Base-by-base conservation (phyloP, 2,329 filamentous ascomycete species). In the Exophiala phaeomuriformis region DNA sequence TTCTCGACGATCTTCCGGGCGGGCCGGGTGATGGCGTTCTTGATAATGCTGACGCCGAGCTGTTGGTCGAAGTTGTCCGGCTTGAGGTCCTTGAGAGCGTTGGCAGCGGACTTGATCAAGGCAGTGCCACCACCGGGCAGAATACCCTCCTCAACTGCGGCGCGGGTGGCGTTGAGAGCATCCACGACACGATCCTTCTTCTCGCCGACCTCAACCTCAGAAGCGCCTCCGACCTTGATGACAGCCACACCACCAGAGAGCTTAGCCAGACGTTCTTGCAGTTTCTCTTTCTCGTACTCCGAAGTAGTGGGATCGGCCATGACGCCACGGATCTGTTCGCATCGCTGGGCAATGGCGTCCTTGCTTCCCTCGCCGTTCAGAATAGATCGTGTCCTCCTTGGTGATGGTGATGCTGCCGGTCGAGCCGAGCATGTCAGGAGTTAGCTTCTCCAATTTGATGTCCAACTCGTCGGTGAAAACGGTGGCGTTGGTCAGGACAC, bases 141-240 rank as follows among this genome's bases (percentile, higher is more conserved):
- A 73, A 98, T 98, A 75, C 93, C 93, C 77, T 97, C 90, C 82
- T 98, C 93, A 63, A 98, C 93, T 67, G 93, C 93, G 65, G 93
- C 93, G 66, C 93, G 91, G 63, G 93, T 98, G 64, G 93, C 93
- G 75, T 98, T 98, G 59, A 98, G 80, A 56, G 93, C 93, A 75
- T 98, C 93, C 59, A 98, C 93, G 67, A 97, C 95, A 71, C 93
- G 89, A 74, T 98, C 93, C 84, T 98, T 98, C 89, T 98, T 98
- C 84, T 98, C 93, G 64, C 90, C 86, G 53, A 98, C 93, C 81
- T 98, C 93, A 62, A 98, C 91, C 77, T 98, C 93, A 61, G 91
- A 97, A 61, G 90, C 82, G 72, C 93, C 93, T 67, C 93, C 93
- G 61, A 98, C 93, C 83, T 95, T 96, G 82, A 98, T 97, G 75